Conservation (phyloP, 2,329 filamentous ascomycete genomes). For the Pseudomassariella vexata region DNA sequence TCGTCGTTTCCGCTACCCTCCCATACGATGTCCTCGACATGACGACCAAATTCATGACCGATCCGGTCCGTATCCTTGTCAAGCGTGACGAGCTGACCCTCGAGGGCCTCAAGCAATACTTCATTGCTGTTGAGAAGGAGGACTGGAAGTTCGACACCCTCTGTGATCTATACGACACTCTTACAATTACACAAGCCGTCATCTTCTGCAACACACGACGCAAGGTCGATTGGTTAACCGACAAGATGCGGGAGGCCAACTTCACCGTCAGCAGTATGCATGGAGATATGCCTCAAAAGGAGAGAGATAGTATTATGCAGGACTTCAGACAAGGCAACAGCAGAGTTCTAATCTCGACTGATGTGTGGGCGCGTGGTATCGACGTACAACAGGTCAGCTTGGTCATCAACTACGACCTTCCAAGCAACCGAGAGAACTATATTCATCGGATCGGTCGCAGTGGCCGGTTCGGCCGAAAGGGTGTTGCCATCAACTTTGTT, state of each 20-base stretch:
- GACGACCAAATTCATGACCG: conserved; percentile 99
- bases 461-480: conserved; percentile 93
- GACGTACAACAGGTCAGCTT: conserved; percentile 97
- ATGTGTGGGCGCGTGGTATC: conserved; percentile 97
- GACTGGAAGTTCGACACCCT: conserved; percentile 99
- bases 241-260: conserved; percentile 98
- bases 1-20: conserved; percentile 92
- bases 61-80: conserved; percentile 91
- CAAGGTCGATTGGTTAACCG: conserved; percentile 99
- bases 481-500: conserved; percentile 99
- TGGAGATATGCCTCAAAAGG: conserved; percentile 97
- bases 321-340: conserved; percentile 97
- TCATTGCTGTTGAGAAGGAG: conserved; percentile 98
- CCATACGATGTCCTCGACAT: conserved; percentile 98
- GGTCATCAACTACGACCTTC: conserved; percentile 98
- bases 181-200: conserved; percentile 97
- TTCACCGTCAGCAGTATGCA: conserved; percentile 99
- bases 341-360: conserved; percentile 91
- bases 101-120: conserved; percentile 97
- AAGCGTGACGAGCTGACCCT: conserved; percentile 98
- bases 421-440: conserved; percentile 98
- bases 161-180: conserved; percentile 95
- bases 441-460: conserved; percentile 97
- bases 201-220: conserved; percentile 99
- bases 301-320: conserved; percentile 98